Conservation (phyloP, 2,329 filamentous ascomycete species). For the Graphilbum sp. region DNA sequence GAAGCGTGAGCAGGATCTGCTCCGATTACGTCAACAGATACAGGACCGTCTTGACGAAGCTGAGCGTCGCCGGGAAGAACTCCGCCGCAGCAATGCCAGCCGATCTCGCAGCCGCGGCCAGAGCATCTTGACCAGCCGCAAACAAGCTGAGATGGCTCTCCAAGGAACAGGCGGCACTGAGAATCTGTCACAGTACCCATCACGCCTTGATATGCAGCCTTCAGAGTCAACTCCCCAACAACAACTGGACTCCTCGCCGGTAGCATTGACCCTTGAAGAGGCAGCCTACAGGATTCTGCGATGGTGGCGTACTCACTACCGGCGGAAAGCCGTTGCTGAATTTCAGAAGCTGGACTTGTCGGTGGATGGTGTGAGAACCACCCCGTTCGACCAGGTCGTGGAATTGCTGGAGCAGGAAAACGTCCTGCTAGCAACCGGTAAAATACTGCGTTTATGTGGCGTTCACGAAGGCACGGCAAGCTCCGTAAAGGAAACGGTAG, state of each 20-base stretch:
- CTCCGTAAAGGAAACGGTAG: constrained; percentile 51
- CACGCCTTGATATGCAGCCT: too few species aligned
- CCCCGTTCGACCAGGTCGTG: constrained; percentile 59
- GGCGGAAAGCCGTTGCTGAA: constrained; percentile 43
- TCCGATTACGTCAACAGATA: constrained; percentile 55
- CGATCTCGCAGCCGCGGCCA: constrained; percentile 30
- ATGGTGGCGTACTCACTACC: constrained; percentile 47
- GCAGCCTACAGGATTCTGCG: constrained; percentile 52
- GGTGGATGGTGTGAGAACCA: constrained; percentile 52
- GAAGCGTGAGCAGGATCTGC: constrained; percentile 58
- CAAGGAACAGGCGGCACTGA: constrained; percentile 35
- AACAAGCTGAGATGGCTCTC: constrained; percentile 29
- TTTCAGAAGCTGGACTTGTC: constrained; percentile 52
- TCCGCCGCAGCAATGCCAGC: constrained; percentile 39
- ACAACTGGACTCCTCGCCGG: too few species aligned
- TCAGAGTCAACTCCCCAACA: too few species aligned
- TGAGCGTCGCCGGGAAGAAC: constrained; percentile 51
- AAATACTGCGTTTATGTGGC: constrained; percentile 52
- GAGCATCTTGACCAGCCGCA: constrained; percentile 31
- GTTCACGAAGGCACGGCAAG: constrained; percentile 47
- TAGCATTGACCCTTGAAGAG: constrained; percentile 23
- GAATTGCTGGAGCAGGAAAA: constrained; percentile 49
- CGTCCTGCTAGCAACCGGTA: constrained; percentile 48
- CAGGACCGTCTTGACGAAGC: constrained; percentile 68
- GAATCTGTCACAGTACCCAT: constrained; percentile 6